phyloP scores from a whole-genome alignment of 2,329 filamentous ascomycete genomes.

The Hymenoscyphus repandus region DNA sequence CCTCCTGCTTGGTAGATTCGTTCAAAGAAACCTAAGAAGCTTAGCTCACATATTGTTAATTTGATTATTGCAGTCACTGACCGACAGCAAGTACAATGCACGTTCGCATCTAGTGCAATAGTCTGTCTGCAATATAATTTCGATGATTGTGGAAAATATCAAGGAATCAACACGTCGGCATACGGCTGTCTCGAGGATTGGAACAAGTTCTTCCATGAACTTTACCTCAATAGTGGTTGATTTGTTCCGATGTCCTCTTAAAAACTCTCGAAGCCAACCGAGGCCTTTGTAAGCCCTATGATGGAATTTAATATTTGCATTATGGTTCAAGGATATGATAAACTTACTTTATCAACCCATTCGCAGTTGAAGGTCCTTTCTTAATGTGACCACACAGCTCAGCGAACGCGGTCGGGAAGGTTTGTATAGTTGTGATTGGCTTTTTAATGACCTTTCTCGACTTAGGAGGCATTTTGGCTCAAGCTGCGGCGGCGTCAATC shows the following conservation, averaged over 20 bases:
- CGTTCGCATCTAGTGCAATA: slow-evolving; percentile 20
- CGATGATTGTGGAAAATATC: slow-evolving; percentile 18
- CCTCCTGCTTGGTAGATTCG: neutral
- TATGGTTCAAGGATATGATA: neutral
- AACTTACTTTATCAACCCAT: slow-evolving; percentile 11
- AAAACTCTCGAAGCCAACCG: slow-evolving; percentile 6
- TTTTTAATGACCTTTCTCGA: neutral
- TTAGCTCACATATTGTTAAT: neutral
- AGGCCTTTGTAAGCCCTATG: neutral
- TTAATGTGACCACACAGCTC: slow-evolving; percentile 9
- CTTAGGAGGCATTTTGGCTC: neutral
- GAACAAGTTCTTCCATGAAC: slow-evolving; percentile 8
- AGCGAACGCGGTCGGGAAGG: slow-evolving; percentile 5
- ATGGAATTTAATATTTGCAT: neutral
- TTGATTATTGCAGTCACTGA: neutral
- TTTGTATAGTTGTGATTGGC: neutral
- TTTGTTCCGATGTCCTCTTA: slow-evolving; percentile 8
- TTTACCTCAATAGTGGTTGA: slow-evolving; percentile 3
- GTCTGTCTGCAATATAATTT: slow-evolving; percentile 18
- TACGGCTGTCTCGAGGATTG: slow-evolving; percentile 16
- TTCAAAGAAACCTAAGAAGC: neutral
- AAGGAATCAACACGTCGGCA: slow-evolving; percentile 18
- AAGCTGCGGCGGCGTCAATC: neutral
- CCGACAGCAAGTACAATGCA: slow-evolving; percentile 26
- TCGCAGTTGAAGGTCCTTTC: slow-evolving; percentile 1